Percentiles rank a stretch among this genome's conserved stretches.
Evolutionary conservation across 164 flowering plant species (phyloP).

Genomic region (Euptelea pleiosperma): DNA sequence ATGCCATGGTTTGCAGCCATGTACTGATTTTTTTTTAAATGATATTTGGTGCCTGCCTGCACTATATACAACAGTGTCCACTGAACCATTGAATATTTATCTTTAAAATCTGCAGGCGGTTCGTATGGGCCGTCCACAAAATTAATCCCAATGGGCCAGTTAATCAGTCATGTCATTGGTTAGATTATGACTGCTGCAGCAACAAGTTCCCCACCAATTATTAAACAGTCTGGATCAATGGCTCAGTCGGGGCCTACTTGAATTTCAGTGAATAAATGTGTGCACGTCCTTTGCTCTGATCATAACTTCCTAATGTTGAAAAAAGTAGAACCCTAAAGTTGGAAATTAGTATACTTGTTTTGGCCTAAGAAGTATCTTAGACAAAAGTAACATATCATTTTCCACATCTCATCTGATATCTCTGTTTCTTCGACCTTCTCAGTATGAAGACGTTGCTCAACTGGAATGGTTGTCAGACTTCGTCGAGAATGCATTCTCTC

Average conservation of each 20-base stretch:
- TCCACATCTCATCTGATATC: conserved; percentile 2
- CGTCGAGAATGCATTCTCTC: conserved; percentile 85
- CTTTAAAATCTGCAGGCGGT: conserved; percentile 4
- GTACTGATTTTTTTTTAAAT: too few relatives aligned
- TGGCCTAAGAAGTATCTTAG: too few relatives aligned
- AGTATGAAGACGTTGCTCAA: conserved; percentile 88
- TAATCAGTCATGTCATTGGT: conserved; percentile 1
- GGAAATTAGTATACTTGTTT: too few relatives aligned
- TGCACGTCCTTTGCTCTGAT: too few relatives aligned
- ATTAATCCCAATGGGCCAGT: background rate
- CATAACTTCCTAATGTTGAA: too few relatives aligned
- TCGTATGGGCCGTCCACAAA: background rate
- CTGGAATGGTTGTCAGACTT: conserved; percentile 90
- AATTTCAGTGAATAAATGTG: background rate
- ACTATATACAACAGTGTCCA: too few relatives aligned
- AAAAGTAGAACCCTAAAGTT: background rate
- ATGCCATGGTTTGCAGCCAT: too few relatives aligned
- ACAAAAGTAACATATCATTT: too few relatives aligned
- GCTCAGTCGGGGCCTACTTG: conserved; percentile 3
- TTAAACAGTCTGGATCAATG: conserved; percentile 7
- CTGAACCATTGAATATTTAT: conserved; percentile 2
- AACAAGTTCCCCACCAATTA: background rate
- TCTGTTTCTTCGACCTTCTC: conserved; percentile 8
- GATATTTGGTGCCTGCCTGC: too few relatives aligned
- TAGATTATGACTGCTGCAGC: background rate